phyloP scores from a whole-genome alignment of 1,139 yeast genomes.

The Debaryomyces robertsiae region DNA sequence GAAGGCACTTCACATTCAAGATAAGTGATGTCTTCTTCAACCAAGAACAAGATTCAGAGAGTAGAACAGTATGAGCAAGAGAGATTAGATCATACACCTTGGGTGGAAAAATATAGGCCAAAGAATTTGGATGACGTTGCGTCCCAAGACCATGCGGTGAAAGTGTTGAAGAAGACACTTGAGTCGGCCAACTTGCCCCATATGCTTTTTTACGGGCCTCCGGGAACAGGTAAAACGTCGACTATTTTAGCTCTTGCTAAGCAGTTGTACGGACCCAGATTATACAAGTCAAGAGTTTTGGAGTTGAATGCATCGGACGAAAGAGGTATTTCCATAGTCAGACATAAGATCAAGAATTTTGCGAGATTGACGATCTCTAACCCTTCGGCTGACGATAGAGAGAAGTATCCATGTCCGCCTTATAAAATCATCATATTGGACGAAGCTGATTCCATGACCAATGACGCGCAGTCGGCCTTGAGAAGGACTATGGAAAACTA shows the following conservation, averaged over 20 bases:
- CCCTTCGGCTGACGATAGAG: conserved; percentile 67
- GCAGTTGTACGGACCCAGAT: conserved; percentile 72
- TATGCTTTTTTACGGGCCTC: conserved; percentile 95
- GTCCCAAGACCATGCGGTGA: conserved; percentile 89
- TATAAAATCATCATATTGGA: conserved; percentile 84
- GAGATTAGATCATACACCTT: conserved; percentile 59
- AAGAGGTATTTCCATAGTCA: conserved; percentile 90
- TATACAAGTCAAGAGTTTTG: conserved; percentile 75
- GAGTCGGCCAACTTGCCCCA: conserved; percentile 87
- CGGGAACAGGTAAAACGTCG: conserved; percentile 96
- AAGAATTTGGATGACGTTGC: conserved; percentile 80
- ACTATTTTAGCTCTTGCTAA: conserved; percentile 87
- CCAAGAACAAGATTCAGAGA: conserved; percentile 19
- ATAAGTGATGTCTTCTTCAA: conserved; percentile 15
- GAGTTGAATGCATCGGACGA: conserved; percentile 97
- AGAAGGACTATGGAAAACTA: conserved; percentile 97
- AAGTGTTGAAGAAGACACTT: conserved; percentile 78
- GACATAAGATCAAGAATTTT: conserved; percentile 90
- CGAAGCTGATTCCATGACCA: conserved; percentile 99
- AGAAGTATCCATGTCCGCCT: conserved; percentile 90
- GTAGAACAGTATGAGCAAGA: conserved; percentile 42
- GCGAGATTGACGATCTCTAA: conserved; percentile 86
- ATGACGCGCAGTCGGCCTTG: conserved; percentile 93
- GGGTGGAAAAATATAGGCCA: conserved; percentile 88
- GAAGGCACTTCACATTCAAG: background rate